phyloP scores from a whole-genome alignment of 1,284 basidiomycete species.

The Puccinia horiana region DNA sequence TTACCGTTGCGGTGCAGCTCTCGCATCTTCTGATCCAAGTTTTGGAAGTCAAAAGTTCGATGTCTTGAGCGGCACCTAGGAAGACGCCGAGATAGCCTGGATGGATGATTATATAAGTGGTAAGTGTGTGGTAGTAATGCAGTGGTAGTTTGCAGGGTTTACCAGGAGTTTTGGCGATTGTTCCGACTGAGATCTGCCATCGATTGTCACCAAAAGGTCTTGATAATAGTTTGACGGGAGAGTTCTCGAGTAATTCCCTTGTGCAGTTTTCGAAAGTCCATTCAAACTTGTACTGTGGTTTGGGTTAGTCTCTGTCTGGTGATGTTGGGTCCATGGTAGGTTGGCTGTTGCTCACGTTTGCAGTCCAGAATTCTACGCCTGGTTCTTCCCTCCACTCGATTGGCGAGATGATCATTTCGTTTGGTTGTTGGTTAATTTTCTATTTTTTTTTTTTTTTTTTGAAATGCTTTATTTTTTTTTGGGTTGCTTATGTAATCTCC shows the following conservation, averaged over 20 bases:
- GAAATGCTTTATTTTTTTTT: not conserved
- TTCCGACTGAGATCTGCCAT: conserved; percentile 50
- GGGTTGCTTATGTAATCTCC: not conserved
- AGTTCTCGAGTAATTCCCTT: conserved; percentile 21
- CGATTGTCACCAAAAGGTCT: conserved; percentile 46
- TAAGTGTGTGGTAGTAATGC: not conserved
- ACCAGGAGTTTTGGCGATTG: conserved; percentile 48
- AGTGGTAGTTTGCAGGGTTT: not conserved
- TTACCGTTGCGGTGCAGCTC: conserved; percentile 43
- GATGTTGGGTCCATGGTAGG: not conserved
- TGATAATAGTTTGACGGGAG: conserved; percentile 46
- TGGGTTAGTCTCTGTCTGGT: not conserved
- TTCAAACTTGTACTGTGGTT: conserved; percentile 42
- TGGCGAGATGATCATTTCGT: conserved; percentile 34
- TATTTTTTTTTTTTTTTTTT: not conserved
- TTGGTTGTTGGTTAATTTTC: not conserved
- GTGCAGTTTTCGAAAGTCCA: conserved; percentile 46
- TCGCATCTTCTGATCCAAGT: conserved; percentile 47
- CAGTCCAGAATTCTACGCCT: conserved; percentile 44
- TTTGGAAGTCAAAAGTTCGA: conserved; percentile 42
- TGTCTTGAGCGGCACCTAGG: conserved; percentile 46
- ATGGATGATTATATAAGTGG: not conserved
- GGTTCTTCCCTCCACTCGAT: conserved; percentile 46
- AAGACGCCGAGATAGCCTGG: conserved; percentile 49
- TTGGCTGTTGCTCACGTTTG: conserved; percentile 19